Base-by-base conservation (phyloP, 176 grass and related monocot genomes). In the Carex littledalei region DNA sequence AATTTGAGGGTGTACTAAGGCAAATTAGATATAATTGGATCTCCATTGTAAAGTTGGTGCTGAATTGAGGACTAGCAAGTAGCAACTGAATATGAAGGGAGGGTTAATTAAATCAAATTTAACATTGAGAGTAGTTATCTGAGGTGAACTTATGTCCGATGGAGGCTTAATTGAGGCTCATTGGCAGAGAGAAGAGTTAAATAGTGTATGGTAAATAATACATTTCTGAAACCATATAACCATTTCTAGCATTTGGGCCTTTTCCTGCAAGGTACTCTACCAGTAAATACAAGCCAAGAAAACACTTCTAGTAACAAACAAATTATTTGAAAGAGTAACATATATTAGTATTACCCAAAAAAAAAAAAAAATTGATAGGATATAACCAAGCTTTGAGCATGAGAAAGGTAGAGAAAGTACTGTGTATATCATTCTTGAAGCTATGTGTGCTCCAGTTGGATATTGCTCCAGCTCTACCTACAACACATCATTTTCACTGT, bases 391-490 rank as follows among this genome's bases (percentile, higher is more conserved):
- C 18, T 22, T 3, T 43, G 26, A 75, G 71, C 71, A 75, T 52
- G 34, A 78, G 13, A 34, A 78, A 55, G 52, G 26, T 35, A 32
- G 32, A 35, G 35, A 35, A 61, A 60, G 72, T 89, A 95, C 95
- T 89, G 88, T 98, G 85, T 90, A 98, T 15, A 95, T 88, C 95
- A 98, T 88, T 80, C 93, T 87, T 37, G 95, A 98, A 41, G 95
- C 95, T 75, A 98, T 98, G 84, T 95, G 95, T 43, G 93, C 81
- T 65, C 95, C 91, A 77, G 95, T 98, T 6, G 93, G 89, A 24
- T 98, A 98, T 81, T 98, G 95, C 85, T 98, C 95, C 93, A 98
- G 88, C 74, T 94, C 95, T 64, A 95, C 84, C 93, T 98, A 83
- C 80, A 82, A 83, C 80, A 82, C 63, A 70, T 26, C 21, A 50